Evolutionary conservation across 2,329 filamentous ascomycete species (phyloP).

Genomic region (Thelonectria olida): DNA sequence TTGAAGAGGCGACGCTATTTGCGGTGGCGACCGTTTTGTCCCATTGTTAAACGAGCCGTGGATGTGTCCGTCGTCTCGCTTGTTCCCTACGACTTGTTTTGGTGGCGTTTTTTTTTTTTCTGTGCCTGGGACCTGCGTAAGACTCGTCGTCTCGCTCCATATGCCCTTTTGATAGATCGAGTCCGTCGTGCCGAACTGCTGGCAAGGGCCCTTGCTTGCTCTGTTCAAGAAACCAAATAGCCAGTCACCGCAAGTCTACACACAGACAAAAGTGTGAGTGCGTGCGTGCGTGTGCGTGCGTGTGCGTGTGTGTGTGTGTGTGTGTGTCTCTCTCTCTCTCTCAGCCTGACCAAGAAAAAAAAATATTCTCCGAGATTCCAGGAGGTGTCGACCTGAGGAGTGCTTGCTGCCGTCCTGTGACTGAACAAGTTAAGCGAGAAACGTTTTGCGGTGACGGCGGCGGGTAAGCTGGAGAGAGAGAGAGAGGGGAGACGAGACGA

Average conservation of each 20-base stretch:
- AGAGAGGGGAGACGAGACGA: slow-evolving; percentile 9
- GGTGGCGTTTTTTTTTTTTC: slow-evolving; percentile 6
- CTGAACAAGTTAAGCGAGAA: slow-evolving; percentile 12
- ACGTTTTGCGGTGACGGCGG: slow-evolving; percentile 18
- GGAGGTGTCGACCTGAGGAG: slow-evolving; percentile 16
- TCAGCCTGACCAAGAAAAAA: background rate
- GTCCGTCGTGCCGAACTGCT: background rate
- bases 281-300: background rate
- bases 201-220: background rate
- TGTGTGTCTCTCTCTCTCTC: background rate
- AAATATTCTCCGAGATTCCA: slow-evolving; percentile 15
- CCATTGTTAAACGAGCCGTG: background rate
- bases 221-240: background rate
- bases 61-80: background rate
- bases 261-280: too few species aligned
- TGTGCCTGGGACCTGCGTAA: too few species aligned
- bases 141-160: slow-evolving; percentile 15
- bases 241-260: slow-evolving; percentile 13
- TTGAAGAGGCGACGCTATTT: slow-evolving; percentile 30
- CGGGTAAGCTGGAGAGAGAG: background rate
- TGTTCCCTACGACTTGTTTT: slow-evolving; percentile 3
- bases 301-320: background rate
- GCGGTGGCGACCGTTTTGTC: slow-evolving; percentile 39
- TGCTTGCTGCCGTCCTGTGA: slow-evolving; percentile 13
- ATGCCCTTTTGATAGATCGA: slow-evolving; percentile 21